Evolutionary conservation across 305 asterid genomes (phyloP).

Genomic region (Solanum hybrid): DNA sequence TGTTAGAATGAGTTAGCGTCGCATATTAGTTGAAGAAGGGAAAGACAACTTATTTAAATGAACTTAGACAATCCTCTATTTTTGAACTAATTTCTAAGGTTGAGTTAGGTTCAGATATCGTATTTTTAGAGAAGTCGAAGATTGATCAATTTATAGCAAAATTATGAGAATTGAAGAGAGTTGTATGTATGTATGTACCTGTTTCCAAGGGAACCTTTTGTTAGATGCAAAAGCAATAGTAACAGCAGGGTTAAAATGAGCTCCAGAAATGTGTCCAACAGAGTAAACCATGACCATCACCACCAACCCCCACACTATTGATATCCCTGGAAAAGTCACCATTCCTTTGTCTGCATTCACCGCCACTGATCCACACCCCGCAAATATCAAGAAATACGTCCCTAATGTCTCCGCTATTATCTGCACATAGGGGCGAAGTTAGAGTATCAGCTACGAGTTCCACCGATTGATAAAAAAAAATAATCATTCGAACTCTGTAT

Average conservation of each 20-base stretch:
- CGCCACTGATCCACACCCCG: conserved; percentile 33
- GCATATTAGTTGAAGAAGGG: not conserved
- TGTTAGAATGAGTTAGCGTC: not conserved
- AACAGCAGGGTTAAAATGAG: conserved; percentile 44
- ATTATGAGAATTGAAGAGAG: not conserved
- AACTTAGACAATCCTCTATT: not conserved
- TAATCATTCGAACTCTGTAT: not conserved
- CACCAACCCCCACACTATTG: conserved; percentile 35
- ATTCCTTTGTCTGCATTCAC: conserved; percentile 28
- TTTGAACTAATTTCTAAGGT: not conserved
- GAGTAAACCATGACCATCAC: conserved; percentile 42
- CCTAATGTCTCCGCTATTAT: conserved; percentile 36
- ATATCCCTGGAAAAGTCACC: conserved; percentile 26
- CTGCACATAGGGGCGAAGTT: not conserved
- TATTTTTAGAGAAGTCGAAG: fast-evolving
- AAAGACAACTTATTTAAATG: not conserved
- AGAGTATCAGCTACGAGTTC: not conserved
- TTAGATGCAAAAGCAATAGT: conserved; percentile 39
- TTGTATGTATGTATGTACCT: conserved; percentile 18
- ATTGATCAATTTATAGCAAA: not conserved
- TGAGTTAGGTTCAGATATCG: fast-evolving
- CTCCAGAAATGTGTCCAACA: conserved; percentile 43
- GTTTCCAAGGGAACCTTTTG: conserved; percentile 42
- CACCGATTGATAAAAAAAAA: too few relatives aligned
- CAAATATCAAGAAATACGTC: conserved; percentile 35